Conservation (phyloP, 148 eudicot species). For the Spergularia bocconei region DNA sequence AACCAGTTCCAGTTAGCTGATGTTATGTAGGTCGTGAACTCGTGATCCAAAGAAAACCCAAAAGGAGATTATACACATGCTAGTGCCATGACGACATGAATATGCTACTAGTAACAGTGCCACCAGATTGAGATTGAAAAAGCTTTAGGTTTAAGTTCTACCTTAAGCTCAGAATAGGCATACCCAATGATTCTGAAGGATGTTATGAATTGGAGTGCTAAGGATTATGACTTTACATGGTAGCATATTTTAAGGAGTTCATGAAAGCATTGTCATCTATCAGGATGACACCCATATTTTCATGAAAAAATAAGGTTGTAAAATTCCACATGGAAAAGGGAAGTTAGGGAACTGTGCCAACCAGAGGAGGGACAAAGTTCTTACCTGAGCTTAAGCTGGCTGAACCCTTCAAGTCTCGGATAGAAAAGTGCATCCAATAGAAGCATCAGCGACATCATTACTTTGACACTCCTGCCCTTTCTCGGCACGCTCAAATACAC, state of each 20-base stretch:
- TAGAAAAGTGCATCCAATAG: slow-evolving; percentile 4
- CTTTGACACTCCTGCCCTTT: slow-evolving; percentile 26
- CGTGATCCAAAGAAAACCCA: too few relatives aligned
- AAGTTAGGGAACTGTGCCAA: background rate
- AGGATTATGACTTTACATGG: background rate
- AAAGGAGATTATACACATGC: too few relatives aligned
- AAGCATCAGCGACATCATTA: slow-evolving; percentile 31
- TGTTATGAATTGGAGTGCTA: background rate
- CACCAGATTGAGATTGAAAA: too few relatives aligned
- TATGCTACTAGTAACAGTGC: too few relatives aligned
- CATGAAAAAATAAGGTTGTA: background rate
- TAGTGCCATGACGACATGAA: too few relatives aligned
- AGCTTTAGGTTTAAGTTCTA: too few relatives aligned
- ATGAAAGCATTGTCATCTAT: background rate
- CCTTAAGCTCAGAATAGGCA: background rate
- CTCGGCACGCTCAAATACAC: slow-evolving; percentile 47
- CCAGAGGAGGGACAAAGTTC: background rate
- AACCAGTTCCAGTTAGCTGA: too few relatives aligned
- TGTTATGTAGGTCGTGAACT: too few relatives aligned
- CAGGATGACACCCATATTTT: background rate
- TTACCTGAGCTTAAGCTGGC: background rate
- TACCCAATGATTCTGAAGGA: background rate
- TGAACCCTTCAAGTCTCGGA: background rate
- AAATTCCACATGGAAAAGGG: background rate
- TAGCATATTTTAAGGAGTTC: background rate